Conservation (phyloP, 441 rosid species). For the Gossypium trilobum region DNA sequence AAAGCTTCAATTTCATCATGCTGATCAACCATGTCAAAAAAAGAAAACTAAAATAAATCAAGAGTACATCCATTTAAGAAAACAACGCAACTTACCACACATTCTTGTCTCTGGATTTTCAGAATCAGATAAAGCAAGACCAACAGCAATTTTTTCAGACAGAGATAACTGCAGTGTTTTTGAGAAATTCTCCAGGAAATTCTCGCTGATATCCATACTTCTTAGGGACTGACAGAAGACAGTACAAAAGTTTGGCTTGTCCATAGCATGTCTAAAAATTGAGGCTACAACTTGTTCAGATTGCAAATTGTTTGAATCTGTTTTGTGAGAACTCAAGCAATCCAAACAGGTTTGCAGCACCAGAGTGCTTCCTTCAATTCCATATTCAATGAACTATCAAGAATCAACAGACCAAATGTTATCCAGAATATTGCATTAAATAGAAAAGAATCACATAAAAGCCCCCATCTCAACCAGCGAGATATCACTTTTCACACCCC, state of each 20-base stretch:
- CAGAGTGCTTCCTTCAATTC: slow-evolving; percentile 47
- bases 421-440: background rate
- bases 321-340: slow-evolving; percentile 36
- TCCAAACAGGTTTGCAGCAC: slow-evolving; percentile 59
- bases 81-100: slow-evolving; percentile 35
- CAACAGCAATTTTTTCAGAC: slow-evolving; percentile 59
- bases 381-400: slow-evolving; percentile 58
- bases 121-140: slow-evolving; percentile 63
- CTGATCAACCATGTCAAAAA: background rate
- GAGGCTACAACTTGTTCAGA: slow-evolving; percentile 45
- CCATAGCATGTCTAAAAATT: slow-evolving; percentile 51
- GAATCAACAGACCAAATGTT: background rate
- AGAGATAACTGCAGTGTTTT: slow-evolving; percentile 41
- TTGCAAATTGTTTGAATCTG: slow-evolving; percentile 34
- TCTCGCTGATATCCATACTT: slow-evolving; percentile 40
- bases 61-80: background rate
- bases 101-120: slow-evolving; percentile 46
- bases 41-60: background rate
- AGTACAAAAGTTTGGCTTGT: slow-evolving; percentile 51
- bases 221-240: slow-evolving; percentile 55
- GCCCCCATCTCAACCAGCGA: background rate
- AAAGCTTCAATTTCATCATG: slow-evolving; percentile 8
- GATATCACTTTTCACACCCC: background rate
- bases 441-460: background rate
- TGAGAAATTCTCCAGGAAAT: slow-evolving; percentile 45